Percentiles rank a stretch among this genome's conserved stretches.
phyloP scores from a whole-genome alignment of 805 yeast genomes.

The Wickerhamiella sergipiensis region DNA sequence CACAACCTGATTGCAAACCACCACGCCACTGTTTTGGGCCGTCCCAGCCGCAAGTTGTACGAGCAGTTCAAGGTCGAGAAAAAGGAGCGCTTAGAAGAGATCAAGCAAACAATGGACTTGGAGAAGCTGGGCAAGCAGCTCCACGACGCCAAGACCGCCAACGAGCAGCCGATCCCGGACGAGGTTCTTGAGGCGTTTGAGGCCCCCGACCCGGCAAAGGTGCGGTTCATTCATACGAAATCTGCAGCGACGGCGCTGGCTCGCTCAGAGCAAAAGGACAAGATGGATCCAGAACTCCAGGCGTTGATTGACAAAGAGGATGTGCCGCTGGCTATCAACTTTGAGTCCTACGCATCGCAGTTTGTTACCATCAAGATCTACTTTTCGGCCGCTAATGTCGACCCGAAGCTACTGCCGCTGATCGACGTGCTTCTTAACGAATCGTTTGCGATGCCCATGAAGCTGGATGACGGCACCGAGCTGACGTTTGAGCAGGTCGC shows the following conservation, averaged over 20 bases:
- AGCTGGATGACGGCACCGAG: slow-evolving; percentile 42
- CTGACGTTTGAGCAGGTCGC: slow-evolving; percentile 69
- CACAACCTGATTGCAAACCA: slow-evolving; percentile 44
- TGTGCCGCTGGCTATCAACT: slow-evolving; percentile 59
- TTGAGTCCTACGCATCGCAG: slow-evolving; percentile 68
- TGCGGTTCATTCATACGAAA: slow-evolving; percentile 54
- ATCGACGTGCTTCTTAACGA: slow-evolving; percentile 49
- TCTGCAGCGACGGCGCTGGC: slow-evolving; percentile 49
- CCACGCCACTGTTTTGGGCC: slow-evolving; percentile 53
- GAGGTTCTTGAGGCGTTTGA: slow-evolving; percentile 46
- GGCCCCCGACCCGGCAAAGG: slow-evolving; percentile 61
- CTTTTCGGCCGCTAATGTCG: slow-evolving; percentile 41
- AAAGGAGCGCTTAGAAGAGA: slow-evolving; percentile 34
- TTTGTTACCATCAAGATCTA: slow-evolving; percentile 58
- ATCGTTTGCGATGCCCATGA: slow-evolving; percentile 60
- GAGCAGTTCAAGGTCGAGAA: slow-evolving; percentile 37
- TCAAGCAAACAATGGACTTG: slow-evolving; percentile 43
- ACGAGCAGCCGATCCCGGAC: slow-evolving; percentile 68
- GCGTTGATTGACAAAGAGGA: slow-evolving; percentile 11
- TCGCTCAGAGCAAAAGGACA: background rate
- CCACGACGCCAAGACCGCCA: slow-evolving; percentile 47
- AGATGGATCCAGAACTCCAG: slow-evolving; percentile 13
- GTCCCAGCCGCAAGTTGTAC: slow-evolving; percentile 55
- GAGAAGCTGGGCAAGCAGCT: slow-evolving; percentile 36
- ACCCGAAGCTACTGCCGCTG: slow-evolving; percentile 43